phyloP scores from a whole-genome alignment of 495 filamentous ascomycete species.

The Pyrenopolyporus hunteri region DNA sequence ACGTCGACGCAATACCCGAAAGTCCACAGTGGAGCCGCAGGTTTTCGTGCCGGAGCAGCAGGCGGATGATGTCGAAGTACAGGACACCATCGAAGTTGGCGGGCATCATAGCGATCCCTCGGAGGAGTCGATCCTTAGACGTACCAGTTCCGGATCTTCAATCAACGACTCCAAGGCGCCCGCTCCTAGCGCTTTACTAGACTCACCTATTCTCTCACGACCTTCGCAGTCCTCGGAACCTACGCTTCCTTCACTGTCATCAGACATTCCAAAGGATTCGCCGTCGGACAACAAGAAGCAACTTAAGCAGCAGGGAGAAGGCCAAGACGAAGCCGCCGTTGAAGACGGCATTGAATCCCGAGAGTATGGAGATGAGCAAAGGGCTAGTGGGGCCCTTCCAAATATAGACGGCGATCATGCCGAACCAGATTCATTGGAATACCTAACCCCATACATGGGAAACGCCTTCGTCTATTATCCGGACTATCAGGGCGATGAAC shows the following conservation, averaged over 20 bases:
- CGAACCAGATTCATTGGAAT: constrained; percentile 15
- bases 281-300: too few species aligned
- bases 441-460: constrained; percentile 43
- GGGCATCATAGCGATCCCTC: constrained; percentile 40
- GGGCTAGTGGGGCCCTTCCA: background rate
- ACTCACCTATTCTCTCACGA: background rate
- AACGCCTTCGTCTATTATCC: constrained; percentile 32
- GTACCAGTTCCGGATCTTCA: constrained; percentile 25
- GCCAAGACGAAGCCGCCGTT: background rate
- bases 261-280: background rate
- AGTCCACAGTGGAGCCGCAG: constrained; percentile 39
- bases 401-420: background rate
- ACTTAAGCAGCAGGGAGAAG: background rate
- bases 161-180: constrained; percentile 14
- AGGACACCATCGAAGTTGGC: constrained; percentile 58
- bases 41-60: constrained; percentile 42
- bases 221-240: background rate
- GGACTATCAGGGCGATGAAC: constrained; percentile 20
- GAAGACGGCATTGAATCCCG: background rate
- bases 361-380: background rate
- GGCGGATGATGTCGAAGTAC: constrained; percentile 50
- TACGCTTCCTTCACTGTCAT: background rate
- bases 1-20: constrained; percentile 47
- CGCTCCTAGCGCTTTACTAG: background rate
- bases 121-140: constrained; percentile 27